Conservation (phyloP, 2,329 filamentous ascomycete species). For the Monilinia vaccinii-corymbosi region DNA sequence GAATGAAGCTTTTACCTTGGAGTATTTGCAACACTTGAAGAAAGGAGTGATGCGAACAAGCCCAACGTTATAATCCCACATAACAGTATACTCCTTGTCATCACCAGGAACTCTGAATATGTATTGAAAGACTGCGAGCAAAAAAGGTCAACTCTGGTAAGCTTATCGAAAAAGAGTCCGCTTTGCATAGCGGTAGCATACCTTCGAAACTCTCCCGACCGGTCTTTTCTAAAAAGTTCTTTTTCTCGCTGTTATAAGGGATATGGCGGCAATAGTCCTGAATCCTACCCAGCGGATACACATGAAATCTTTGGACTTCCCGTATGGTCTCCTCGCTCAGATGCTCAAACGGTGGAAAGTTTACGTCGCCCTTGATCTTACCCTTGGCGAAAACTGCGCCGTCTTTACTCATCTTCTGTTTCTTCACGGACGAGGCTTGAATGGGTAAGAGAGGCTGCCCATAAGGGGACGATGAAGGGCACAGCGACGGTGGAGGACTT, state of each 20-base stretch:
- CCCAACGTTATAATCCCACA: slow-evolving; percentile 97
- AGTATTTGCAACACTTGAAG: slow-evolving; percentile 82
- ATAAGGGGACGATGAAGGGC: slow-evolving; percentile 22
- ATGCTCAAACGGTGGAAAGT: slow-evolving; percentile 66
- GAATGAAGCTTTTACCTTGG: slow-evolving; percentile 53
- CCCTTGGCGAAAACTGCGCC: slow-evolving; percentile 52
- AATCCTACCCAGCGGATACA: slow-evolving; percentile 58
- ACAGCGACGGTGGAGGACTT: slow-evolving; percentile 30
- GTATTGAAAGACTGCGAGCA: slow-evolving; percentile 66
- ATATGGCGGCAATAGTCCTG: slow-evolving; percentile 62
- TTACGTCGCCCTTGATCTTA: slow-evolving; percentile 55
- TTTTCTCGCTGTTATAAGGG: slow-evolving; percentile 92
- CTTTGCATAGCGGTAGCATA: slow-evolving; percentile 33
- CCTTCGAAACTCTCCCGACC: slow-evolving; percentile 84
- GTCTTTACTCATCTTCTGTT: slow-evolving; percentile 57
- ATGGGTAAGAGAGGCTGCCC: slow-evolving; percentile 22
- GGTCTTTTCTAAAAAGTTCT: slow-evolving; percentile 77
- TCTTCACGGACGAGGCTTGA: slow-evolving; percentile 30
- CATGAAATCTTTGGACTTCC: slow-evolving; percentile 53
- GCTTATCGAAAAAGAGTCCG: slow-evolving; percentile 1
- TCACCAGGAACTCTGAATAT: slow-evolving; percentile 64
- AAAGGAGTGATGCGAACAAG: slow-evolving; percentile 90
- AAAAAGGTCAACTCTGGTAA: slow-evolving; percentile 12
- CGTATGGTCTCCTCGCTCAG: slow-evolving; percentile 46
- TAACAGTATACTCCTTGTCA: slow-evolving; percentile 61